Base-by-base conservation (phyloP, 2,329 filamentous ascomycete species). In the Mollisiaceae sp. region DNA sequence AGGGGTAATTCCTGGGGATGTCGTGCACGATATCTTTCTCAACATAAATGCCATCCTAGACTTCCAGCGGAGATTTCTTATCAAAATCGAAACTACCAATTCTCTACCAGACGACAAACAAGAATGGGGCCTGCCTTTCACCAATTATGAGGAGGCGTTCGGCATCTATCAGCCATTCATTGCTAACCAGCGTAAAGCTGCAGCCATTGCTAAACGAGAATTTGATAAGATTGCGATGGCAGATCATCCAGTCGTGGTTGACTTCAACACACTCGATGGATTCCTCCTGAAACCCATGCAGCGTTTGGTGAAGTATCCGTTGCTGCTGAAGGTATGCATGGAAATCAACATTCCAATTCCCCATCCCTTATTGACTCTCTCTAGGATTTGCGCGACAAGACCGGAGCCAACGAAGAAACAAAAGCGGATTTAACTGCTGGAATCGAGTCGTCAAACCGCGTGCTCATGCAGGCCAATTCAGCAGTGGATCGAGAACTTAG, bases 211-310 rank as follows among this genome's bases (percentile, higher is more conserved):
- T 15, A 89, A 91, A 71, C 86, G 89, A 66, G 90, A 94, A 66
- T 97, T 96, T 77, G 91, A 95, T 73, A 96, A 95, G 77, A 92
- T 98, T 60, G 86, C 87, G 70, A 80, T 86, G 38, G 92, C 92
- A 52, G 90, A 86, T 59, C 93, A 88, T 61, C 88, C 85, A 71
- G 95, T 97, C 75, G 92, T 95, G 5, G 89, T 92, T 67, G 93
- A 94, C 72, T 92, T 92, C 65, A 93, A 94, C 68, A 93, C 93
- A 0, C 82, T 98, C 18, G 93, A 95, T 72, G 93, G 93, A 3
- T 99, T 99, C 76, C 82, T 99, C 38, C 84, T 99, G 59, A 99
- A 99, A 77, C 95, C 95, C 1, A 97, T 99, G 84, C 95, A 99
- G 79, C 87, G 95, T 72, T 81, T 99, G 65, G 92, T 94, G 59